Conservation (phyloP, 768 basidiomycete genomes). For the Dictyophora rubrovolvata region DNA sequence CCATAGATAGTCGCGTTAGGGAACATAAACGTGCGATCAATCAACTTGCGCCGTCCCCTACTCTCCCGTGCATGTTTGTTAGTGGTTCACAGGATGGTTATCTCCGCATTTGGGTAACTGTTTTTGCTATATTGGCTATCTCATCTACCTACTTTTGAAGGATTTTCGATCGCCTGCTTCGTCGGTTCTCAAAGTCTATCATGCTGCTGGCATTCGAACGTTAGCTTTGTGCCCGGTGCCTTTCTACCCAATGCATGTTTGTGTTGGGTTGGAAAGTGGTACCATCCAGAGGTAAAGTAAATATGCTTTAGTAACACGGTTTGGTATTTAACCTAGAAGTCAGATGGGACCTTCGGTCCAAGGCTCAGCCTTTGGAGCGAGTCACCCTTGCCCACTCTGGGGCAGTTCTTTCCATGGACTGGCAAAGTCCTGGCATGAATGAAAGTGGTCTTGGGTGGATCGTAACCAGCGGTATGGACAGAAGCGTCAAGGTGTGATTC, state of each 20-base stretch:
- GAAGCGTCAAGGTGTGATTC: conserved; percentile 55
- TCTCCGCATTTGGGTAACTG: conserved; percentile 66
- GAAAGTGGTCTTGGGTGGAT: conserved; percentile 51
- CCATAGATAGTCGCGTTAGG: conserved; percentile 52
- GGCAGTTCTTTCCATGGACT: conserved; percentile 64
- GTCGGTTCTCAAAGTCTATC: conserved; percentile 61
- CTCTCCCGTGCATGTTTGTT: conserved; percentile 61
- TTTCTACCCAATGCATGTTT: conserved; percentile 56
- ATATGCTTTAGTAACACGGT: conserved; percentile 7
- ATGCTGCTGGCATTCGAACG: conserved; percentile 58
- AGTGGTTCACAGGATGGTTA: conserved; percentile 77
- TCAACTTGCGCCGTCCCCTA: conserved; percentile 54
- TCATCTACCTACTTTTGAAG: conserved; percentile 23
- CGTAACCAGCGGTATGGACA: conserved; percentile 69
- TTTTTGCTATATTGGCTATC: not conserved
- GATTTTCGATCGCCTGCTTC: conserved; percentile 64
- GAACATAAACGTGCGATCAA: conserved; percentile 68
- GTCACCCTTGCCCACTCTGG: conserved; percentile 65
- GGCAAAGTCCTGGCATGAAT: conserved; percentile 33
- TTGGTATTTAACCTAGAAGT: conserved; percentile 1
- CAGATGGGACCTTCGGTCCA: conserved; percentile 61
- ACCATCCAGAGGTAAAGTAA: conserved; percentile 31
- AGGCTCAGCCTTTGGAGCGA: conserved; percentile 52
- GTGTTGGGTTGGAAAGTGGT: conserved; percentile 61
- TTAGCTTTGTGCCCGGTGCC: conserved; percentile 60